These are phyloP conservation scores for Mastigamoeba balamuthi DNA, from an alignment of 78 protist species.

Conservation along the genomic window DNA sequence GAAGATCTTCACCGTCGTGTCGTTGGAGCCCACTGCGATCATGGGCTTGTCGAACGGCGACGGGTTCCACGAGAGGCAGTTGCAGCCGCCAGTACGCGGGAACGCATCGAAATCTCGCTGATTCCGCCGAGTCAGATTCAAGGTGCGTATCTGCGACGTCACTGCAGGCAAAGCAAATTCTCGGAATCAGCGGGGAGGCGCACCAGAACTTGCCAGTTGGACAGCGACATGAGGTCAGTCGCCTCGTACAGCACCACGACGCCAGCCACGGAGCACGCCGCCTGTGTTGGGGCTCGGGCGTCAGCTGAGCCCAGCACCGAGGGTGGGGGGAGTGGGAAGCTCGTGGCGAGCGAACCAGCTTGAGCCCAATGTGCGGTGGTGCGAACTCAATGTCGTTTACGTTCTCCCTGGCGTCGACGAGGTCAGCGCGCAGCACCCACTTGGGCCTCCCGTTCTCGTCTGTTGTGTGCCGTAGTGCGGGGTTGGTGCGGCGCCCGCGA, in stretches of 20 bases:
- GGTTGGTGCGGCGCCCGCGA: not conserved
- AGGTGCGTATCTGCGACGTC: too few species aligned
- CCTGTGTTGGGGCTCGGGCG: slow-evolving; percentile 6
- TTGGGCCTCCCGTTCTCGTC: slow-evolving; percentile 9
- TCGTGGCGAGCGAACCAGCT: slow-evolving; percentile 7
- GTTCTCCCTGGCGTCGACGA: slow-evolving; percentile 55
- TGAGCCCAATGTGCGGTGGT: slow-evolving; percentile 60
- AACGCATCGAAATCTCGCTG: too few species aligned
- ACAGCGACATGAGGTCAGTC: slow-evolving; percentile 64
- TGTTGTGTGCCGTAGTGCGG: not conserved
- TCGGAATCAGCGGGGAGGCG: too few species aligned
- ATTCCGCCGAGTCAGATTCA: too few species aligned
- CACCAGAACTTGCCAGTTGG: too few species aligned
- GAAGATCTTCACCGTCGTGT: slow-evolving; percentile 41
- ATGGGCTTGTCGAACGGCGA: slow-evolving; percentile 26
- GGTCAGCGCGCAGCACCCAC: slow-evolving; percentile 23
- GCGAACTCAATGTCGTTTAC: slow-evolving; percentile 67
- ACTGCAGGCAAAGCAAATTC: too few species aligned
- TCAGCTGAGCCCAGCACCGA: too few species aligned
- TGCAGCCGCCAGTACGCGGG: slow-evolving; percentile 3
- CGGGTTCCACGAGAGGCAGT: slow-evolving; percentile 78
- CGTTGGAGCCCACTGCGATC: slow-evolving; percentile 64
- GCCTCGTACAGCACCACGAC: slow-evolving; percentile 80
- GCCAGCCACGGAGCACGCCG: slow-evolving; percentile 72
- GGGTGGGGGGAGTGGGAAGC: not conserved